Evolutionary conservation across 2,329 filamentous ascomycete species (phyloP).

Genomic region (Aspergillus floridensis): DNA sequence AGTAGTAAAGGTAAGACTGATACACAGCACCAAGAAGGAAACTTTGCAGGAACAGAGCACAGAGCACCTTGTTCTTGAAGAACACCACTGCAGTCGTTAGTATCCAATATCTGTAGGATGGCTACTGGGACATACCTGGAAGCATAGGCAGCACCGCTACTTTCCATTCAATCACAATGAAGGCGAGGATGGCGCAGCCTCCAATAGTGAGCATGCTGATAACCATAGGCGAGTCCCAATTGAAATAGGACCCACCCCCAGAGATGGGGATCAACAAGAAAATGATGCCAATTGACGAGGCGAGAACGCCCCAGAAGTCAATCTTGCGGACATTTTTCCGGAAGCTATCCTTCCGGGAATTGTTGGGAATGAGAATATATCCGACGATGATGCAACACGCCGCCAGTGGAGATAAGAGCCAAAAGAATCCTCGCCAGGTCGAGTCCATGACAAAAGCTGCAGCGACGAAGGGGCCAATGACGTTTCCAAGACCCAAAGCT

Average conservation of each 20-base stretch:
- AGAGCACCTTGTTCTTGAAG: constrained; percentile 55
- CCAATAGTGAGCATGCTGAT: constrained; percentile 59
- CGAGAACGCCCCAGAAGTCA: constrained; percentile 58
- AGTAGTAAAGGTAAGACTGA: constrained; percentile 59
- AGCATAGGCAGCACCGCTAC: constrained; percentile 58
- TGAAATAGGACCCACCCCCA: constrained; percentile 58
- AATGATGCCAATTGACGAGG: constrained; percentile 56
- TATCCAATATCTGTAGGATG: not conserved
- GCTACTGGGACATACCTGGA: constrained; percentile 37
- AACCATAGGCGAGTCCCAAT: constrained; percentile 57
- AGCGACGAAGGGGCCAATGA: constrained; percentile 48
- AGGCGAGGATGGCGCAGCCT: constrained; percentile 46
- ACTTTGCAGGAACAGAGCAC: constrained; percentile 56
- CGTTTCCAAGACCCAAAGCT: constrained; percentile 47
- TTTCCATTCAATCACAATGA: constrained; percentile 57
- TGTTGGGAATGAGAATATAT: constrained; percentile 53
- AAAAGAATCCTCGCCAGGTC: constrained; percentile 50
- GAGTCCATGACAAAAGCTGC: constrained; percentile 45
- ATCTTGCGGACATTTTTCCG: constrained; percentile 54
- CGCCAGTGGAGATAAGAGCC: constrained; percentile 54
- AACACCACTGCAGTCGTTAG: constrained; percentile 39
- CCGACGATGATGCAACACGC: constrained; percentile 48
- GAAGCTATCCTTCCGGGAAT: constrained; percentile 48
- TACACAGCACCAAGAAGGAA: constrained; percentile 61
- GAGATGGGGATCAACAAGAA: constrained; percentile 63